Evolutionary conservation across 2,329 filamentous ascomycete genomes (phyloP).

Genomic region (Aotearoamyces nothofagi): DNA sequence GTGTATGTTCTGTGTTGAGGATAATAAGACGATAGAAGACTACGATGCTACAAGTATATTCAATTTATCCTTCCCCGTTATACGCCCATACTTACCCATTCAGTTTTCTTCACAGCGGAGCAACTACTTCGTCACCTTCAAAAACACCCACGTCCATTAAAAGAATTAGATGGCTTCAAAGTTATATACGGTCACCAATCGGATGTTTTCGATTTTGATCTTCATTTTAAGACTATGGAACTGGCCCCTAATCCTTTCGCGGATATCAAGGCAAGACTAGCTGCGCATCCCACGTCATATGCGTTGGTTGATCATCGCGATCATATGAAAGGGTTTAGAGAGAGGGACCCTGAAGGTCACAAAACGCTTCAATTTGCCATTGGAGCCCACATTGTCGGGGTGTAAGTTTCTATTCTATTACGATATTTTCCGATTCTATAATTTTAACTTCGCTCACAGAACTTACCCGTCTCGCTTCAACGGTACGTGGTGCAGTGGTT

Average conservation of each 20-base stretch:
- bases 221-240: constrained; percentile 13
- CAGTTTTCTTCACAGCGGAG: constrained; percentile 17
- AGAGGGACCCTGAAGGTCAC: constrained; percentile 14
- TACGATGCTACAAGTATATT: constrained; percentile 20
- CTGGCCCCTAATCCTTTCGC: too few relatives aligned
- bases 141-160: constrained; percentile 15
- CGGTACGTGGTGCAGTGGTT: constrained; percentile 17
- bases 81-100: too few relatives aligned
- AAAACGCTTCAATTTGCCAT: constrained; percentile 14
- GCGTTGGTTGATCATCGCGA: too few relatives aligned
- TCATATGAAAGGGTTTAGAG: too few relatives aligned
- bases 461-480: constrained; percentile 15
- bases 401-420: too few relatives aligned
- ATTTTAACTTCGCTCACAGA: too few relatives aligned
- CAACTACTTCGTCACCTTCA: constrained; percentile 17
- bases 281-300: too few relatives aligned
- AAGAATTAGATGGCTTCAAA: constrained; percentile 12
- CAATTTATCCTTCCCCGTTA: too few relatives aligned
- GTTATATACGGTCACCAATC: constrained; percentile 14
- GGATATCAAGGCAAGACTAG: too few relatives aligned
- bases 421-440: too few relatives aligned
- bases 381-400: constrained; percentile 16
- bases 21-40: constrained; percentile 16
- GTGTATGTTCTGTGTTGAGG: constrained; percentile 19
- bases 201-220: constrained; percentile 16